phyloP scores from a whole-genome alignment of 371 early-diverging fungal species.

The Apophysomyces sp. region DNA sequence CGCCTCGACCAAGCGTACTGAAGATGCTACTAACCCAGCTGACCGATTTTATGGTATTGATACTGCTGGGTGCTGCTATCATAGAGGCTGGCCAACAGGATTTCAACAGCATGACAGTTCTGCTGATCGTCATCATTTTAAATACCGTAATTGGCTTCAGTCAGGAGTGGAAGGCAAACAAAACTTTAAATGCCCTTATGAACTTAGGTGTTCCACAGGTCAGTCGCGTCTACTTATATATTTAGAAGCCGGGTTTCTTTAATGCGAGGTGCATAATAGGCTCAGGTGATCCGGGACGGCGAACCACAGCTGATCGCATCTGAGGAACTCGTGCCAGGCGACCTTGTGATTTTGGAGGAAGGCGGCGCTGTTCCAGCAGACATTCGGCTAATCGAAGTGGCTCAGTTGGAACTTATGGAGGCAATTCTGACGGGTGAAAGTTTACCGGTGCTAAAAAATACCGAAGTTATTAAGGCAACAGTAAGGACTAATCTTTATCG shows the following conservation, averaged over 20 bases:
- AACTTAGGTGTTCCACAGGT: constrained; percentile 80
- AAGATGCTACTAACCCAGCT: constrained; percentile 85
- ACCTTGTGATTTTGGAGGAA: constrained; percentile 83
- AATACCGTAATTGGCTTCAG: constrained; percentile 88
- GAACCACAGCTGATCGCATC: constrained; percentile 69
- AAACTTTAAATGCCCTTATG: constrained; percentile 87
- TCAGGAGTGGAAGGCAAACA: constrained; percentile 91
- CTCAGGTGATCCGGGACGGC: constrained; percentile 82
- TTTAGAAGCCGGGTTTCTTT: no score
- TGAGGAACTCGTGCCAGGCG: constrained; percentile 84
- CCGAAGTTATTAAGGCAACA: constrained; percentile 42
- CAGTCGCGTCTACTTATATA: constrained; percentile 26
- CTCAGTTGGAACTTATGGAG: constrained; percentile 86
- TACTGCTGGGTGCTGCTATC: constrained; percentile 69
- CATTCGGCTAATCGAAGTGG: constrained; percentile 77
- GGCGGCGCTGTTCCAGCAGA: constrained; percentile 94
- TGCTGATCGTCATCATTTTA: constrained; percentile 81
- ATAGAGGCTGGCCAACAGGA: constrained; percentile 77
- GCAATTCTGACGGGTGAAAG: constrained; percentile 88
- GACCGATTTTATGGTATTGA: constrained; percentile 90
- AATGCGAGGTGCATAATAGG: constrained; percentile 62
- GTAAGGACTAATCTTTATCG: constrained; percentile 43
- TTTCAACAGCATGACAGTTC: constrained; percentile 72
- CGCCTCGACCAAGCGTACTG: constrained; percentile 72
- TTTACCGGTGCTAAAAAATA: constrained; percentile 69